A percentile compares a stretch with the other conserved stretches of the same genome.
These are phyloP conservation scores for Ascoidea asiatica DNA, from an alignment of 805 yeast genomes.

Conservation along the genomic window DNA sequence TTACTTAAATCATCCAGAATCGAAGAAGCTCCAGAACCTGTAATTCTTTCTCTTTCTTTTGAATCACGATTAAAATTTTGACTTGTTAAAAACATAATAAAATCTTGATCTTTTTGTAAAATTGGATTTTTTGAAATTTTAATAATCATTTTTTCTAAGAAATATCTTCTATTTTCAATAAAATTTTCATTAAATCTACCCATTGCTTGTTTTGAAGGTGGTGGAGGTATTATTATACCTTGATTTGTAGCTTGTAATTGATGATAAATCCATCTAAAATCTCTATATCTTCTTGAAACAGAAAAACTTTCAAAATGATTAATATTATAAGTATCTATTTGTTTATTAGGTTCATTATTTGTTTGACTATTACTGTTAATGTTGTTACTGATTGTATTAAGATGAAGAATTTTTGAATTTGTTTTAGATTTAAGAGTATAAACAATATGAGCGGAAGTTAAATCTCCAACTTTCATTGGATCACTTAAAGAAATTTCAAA, in stretches of 20 bases:
- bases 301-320: no score
- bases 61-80: constrained; percentile 57
- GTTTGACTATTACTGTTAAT: constrained; percentile 7
- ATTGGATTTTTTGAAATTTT: constrained; percentile 46
- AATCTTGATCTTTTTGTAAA: constrained; percentile 62
- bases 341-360: constrained; percentile 21
- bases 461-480: constrained; percentile 84
- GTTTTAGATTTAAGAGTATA: constrained; percentile 63
- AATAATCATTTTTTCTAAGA: constrained; percentile 74
- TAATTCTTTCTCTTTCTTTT: constrained; percentile 50
- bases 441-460: constrained; percentile 79
- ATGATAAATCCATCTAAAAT: constrained; percentile 88
- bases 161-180: constrained; percentile 72
- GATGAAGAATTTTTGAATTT: constrained; percentile 23
- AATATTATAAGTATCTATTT: no score
- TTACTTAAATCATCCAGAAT: constrained; percentile 25
- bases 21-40: constrained; percentile 37
- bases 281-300: constrained; percentile 83
- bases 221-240: constrained; percentile 87
- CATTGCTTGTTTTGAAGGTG: constrained; percentile 86
- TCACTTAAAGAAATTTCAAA: constrained; percentile 72
- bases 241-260: constrained; percentile 80
- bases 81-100: constrained; percentile 63
- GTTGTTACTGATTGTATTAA: constrained; percentile 11
- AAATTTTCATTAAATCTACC: constrained; percentile 88